These are phyloP conservation scores for Yarrowia sp. DNA, from an alignment of 805 yeast species.

Conservation along the genomic window DNA sequence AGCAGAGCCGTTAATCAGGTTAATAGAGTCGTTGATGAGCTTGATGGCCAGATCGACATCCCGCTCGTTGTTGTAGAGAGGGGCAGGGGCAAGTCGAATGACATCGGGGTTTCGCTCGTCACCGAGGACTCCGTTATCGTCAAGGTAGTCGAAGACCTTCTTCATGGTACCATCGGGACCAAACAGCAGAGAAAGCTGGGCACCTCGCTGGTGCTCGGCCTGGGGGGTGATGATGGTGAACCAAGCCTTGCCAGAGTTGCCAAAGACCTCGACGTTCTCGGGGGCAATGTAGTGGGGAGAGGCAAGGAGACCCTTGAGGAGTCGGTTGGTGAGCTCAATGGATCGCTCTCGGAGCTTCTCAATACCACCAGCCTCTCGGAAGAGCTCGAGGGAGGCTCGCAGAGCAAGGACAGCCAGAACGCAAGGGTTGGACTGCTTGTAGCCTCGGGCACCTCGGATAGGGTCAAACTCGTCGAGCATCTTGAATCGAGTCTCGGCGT, in stretches of 20 bases:
- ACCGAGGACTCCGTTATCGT: conserved; percentile 62
- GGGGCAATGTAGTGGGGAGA: conserved; percentile 49
- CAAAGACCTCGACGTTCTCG: conserved; percentile 30
- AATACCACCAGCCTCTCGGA: conserved; percentile 64
- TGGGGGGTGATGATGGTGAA: conserved; percentile 76
- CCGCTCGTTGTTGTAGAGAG: conserved; percentile 72
- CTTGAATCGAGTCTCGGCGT: conserved; percentile 62
- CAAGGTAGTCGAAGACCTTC: conserved; percentile 50
- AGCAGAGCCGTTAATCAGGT: conserved; percentile 4
- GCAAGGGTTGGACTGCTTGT: conserved; percentile 86
- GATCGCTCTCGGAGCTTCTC: conserved; percentile 55
- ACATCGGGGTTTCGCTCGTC: conserved; percentile 91
- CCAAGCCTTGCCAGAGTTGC: conserved; percentile 37
- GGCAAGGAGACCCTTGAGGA: conserved; percentile 48
- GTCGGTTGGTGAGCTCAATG: conserved; percentile 53
- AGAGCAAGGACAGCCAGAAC: conserved; percentile 80
- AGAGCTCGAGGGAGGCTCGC: conserved; percentile 61
- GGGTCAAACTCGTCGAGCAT: conserved; percentile 81
- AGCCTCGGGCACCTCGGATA: conserved; percentile 80
- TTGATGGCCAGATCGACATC: conserved; percentile 55
- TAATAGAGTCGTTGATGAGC: conserved; percentile 43
- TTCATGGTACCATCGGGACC: conserved; percentile 59
- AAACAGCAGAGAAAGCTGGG: conserved; percentile 78
- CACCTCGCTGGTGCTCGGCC: conserved; percentile 61
- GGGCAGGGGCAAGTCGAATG: conserved; percentile 83